Evolutionary conservation across 2,329 filamentous ascomycete genomes (phyloP), one percentile per base, ranked within the genome.

Genomic region (Aureobasidium subglaciale): DNA sequence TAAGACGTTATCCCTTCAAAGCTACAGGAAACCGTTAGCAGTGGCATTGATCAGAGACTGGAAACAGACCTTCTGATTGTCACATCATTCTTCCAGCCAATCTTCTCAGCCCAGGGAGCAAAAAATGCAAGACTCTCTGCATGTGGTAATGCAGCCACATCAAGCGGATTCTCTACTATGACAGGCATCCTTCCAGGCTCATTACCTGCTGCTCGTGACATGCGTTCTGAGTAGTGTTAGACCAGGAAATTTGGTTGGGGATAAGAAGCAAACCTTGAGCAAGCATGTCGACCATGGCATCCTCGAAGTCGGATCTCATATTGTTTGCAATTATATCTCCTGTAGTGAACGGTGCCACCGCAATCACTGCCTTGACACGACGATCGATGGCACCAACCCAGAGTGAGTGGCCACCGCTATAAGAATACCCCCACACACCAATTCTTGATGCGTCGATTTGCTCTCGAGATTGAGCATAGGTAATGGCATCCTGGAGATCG

Each of bases 371-470:
- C 57, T 74, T 73, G 41, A 75, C 68, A 16, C 71, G 61, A 27
- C 63, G 64, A 56, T 75, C 72, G 2, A 66, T 62, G 15, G 73
- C 71, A 20, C 64, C 71, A 41, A 72, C 66, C 52, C 61, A 64
- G 1, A 75, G 59, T 6, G 70, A 70, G 63, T 74, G 67, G n/a
- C 71, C 72, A 24, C 71, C 71, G 56, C 64, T 67, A 58, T 70
- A 69, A 10, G 65, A 66, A 46, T 58, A 63, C 10, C 71, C 72
- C 69, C 71, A 74, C 20, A 73, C 61, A 13, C 64, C 70, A 50
- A 73, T 67, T 35, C 63, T 67, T 10, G 63, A 43, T 3, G 58
- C 25, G 59, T 71, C 62, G 2, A 73, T 66, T 24, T 71, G 63
- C 2, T 57, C 22, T 15, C 62, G 53, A 7, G 62, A 62, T 41